Evolutionary conservation across 805 yeast genomes (phyloP).

Genomic region (Saccharomycopsis fodiens): DNA sequence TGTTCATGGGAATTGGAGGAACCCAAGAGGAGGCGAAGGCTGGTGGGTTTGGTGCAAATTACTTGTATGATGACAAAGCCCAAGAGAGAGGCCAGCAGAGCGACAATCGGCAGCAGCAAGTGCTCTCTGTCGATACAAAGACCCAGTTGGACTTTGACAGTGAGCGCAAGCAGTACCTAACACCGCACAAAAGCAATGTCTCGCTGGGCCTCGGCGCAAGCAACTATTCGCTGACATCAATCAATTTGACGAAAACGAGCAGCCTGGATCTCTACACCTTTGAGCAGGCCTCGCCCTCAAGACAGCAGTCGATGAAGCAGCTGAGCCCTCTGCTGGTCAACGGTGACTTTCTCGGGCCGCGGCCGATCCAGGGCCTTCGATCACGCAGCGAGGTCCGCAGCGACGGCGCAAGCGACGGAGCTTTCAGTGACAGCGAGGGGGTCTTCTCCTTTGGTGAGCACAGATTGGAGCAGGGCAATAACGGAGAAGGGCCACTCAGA

Average conservation of each 20-base stretch:
- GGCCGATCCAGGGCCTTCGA: background rate
- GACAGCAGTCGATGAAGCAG: slow-evolving; percentile 8
- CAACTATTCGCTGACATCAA: slow-evolving; percentile 8
- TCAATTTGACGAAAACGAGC: slow-evolving; percentile 3
- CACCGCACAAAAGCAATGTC: slow-evolving; percentile 11
- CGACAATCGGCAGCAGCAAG: background rate
- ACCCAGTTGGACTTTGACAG: too few species aligned
- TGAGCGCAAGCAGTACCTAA: background rate
- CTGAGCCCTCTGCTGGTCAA: slow-evolving; percentile 8
- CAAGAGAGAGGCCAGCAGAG: background rate
- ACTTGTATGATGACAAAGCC: background rate
- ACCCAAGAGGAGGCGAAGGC: too few species aligned
- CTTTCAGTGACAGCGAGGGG: background rate
- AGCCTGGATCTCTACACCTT: slow-evolving; percentile 1
- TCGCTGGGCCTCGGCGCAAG: slow-evolving; percentile 2
- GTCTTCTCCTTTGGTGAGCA: slow-evolving; percentile 4
- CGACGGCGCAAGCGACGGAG: too few species aligned
- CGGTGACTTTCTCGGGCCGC: background rate
- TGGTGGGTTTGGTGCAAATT: too few species aligned
- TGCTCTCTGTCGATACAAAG: background rate
- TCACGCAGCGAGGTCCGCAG: too few species aligned
- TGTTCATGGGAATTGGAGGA: background rate
- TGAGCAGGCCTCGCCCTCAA: slow-evolving; percentile 8
- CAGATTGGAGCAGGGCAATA: slow-evolving; percentile 2
- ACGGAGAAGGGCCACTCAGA: background rate